Evolutionary conservation across 257 asterid species (phyloP).

Genomic region (Forsythia viridissima): DNA sequence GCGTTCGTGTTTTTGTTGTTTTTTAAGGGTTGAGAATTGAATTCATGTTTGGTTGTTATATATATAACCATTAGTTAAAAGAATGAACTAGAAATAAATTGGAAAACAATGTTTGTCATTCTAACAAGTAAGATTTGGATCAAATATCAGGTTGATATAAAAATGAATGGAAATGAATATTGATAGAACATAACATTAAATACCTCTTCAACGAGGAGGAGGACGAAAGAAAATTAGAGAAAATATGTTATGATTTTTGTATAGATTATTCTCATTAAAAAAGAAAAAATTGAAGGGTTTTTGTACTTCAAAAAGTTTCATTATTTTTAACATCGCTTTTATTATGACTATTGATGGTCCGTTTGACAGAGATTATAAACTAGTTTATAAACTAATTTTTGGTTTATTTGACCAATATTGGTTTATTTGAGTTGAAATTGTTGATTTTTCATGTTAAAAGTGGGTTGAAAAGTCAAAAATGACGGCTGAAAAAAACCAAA

Average conservation of each 20-base stretch:
- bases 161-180: not conserved
- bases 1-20: not conserved
- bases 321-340: no score
- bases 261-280: not conserved
- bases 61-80: no score
- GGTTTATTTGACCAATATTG: no score
- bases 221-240: not conserved
- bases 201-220: not conserved
- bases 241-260: not conserved
- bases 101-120: constrained; percentile 12
- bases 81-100: constrained; percentile 4
- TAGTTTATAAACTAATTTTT: no score
- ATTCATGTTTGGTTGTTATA: not conserved
- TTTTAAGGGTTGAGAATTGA: constrained; percentile 8
- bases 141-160: not conserved
- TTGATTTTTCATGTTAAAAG: no score
- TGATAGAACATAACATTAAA: not conserved
- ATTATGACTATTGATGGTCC: not conserved
- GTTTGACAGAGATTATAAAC: no score
- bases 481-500: no score
- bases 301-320: not conserved
- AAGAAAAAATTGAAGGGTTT: not conserved
- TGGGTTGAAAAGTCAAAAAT: no score
- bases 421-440: no score
- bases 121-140: constrained; percentile 7